Evolutionary conservation across 2,329 filamentous ascomycete genomes (phyloP), one percentile per base, ranked within the genome.

Genomic region (Diaporthe helianthi): DNA sequence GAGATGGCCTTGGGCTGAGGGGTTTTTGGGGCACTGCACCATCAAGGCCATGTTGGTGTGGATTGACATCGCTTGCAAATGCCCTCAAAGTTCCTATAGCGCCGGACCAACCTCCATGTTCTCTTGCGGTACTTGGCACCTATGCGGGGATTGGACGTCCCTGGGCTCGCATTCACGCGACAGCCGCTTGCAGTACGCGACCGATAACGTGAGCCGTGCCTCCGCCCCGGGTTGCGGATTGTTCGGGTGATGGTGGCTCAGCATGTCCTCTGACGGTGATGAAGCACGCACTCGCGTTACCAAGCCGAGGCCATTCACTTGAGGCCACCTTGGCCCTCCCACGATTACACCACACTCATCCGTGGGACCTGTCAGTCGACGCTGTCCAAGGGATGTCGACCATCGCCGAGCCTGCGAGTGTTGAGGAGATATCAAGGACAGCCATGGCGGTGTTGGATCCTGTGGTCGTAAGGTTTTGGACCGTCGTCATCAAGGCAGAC

Each of bases 131-230:
- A 24, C 29, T 24, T 33, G 26, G 26, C 41, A 15, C 19, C 15
- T 10, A 19, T 33, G 58, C 58, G 58, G 41, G 19, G 26, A 24
- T 29, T 9, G 47, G 4, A 33, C 3, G 2, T 1, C 13, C 19
- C 24, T 24, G 41, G 41, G 29, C 46, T 61, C 12, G 26, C 58
- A 47, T 33, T 61, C 26, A 47, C 41, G 41, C 41, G 19, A 47
- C 58, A n/a, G 19, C n/a, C 19, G 47, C 41, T 33, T 61, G 58
- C 41, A 44, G 26, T 17, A 38, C 29, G 58, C 41, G 41, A 33
- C 41, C 58, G 19, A 63, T 63, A 63, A 63, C 58, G 58, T 63
- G 58, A 63, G 58, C 58, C 29, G 15, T 63, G 44, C 58, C 58
- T 49, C 26, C 29, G 29, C 29, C 41, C 26, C n/a, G 58, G n/a